These are phyloP conservation scores for Monosporascus sp. DNA, from an alignment of 2,329 filamentous ascomycete species.

Conservation along the genomic window DNA sequence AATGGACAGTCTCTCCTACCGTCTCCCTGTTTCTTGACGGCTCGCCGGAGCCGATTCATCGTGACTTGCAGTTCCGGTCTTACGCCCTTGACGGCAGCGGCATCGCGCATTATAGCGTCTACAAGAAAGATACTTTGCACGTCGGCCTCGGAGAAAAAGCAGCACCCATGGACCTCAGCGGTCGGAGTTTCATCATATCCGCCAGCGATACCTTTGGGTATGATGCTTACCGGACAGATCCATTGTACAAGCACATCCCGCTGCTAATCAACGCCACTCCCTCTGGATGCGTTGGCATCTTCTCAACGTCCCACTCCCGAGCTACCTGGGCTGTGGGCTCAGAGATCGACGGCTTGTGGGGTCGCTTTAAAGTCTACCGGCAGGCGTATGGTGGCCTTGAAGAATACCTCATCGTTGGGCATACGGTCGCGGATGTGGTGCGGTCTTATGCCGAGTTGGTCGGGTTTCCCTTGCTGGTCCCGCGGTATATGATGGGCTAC, in stretches of 20 bases:
- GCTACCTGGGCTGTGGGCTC: conserved; percentile 63
- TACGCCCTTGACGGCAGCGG: conserved; percentile 59
- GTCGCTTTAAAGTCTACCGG: conserved; percentile 67
- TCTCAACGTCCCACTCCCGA: conserved; percentile 61
- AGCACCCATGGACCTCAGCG: conserved; percentile 66
- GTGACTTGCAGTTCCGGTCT: conserved; percentile 59
- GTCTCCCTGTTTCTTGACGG: conserved; percentile 49
- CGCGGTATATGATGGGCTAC: conserved; percentile 69
- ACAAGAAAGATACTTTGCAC: conserved; percentile 58
- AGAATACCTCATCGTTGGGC: conserved; percentile 63
- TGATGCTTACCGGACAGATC: conserved; percentile 64
- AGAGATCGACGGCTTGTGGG: conserved; percentile 73
- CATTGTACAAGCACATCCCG: conserved; percentile 71
- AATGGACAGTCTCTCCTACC: conserved; percentile 54
- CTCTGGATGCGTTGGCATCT: conserved; percentile 58
- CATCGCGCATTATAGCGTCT: conserved; percentile 59
- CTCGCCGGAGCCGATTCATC: conserved; percentile 49
- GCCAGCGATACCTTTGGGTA: conserved; percentile 71
- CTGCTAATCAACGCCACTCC: conserved; percentile 64
- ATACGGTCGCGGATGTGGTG: conserved; percentile 62
- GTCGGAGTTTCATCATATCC: conserved; percentile 59
- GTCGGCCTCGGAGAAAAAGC: conserved; percentile 66
- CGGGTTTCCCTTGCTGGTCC: conserved; percentile 62
- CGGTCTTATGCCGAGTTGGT: conserved; percentile 61
- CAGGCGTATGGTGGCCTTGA: conserved; percentile 69